A percentile compares a stretch with the other conserved stretches of the same genome.
Evolutionary conservation across 1,139 yeast species (phyloP).

Genomic region (Candida buenavistaensis): DNA sequence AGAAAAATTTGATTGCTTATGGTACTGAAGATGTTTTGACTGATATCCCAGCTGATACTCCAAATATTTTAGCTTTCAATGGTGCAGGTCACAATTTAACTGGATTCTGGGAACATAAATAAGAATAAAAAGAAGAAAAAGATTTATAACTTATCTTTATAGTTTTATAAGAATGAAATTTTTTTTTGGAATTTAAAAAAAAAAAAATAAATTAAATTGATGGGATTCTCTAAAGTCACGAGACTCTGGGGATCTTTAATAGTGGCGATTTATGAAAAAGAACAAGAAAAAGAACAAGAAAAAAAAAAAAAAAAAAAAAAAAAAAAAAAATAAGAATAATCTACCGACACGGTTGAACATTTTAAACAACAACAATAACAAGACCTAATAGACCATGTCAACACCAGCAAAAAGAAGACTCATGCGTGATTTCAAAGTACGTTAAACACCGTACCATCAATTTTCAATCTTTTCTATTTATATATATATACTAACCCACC

Average conservation of each 20-base stretch:
- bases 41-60: constrained; percentile 74
- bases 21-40: constrained; percentile 35
- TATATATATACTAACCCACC: no score
- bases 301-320: no score
- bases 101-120: constrained; percentile 55
- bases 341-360: not conserved
- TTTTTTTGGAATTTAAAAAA: no score
- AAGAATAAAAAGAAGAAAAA: not conserved
- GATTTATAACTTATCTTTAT: no score
- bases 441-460: constrained; percentile 20
- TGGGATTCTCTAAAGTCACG: no score
- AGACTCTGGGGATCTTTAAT: no score
- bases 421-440: constrained; percentile 94
- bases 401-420: constrained; percentile 97
- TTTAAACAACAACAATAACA: not conserved
- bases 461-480: no score
- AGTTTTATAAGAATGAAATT: no score
- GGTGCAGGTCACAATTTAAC: constrained; percentile 86
- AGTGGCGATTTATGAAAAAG: no score
- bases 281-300: no score
- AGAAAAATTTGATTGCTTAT: constrained; percentile 35
- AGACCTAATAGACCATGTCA: constrained; percentile 70
- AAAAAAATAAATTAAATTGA: no score
- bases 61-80: constrained; percentile 85
- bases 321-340: no score